A percentile compares a stretch with the other conserved stretches of the same genome.
phyloP scores from a whole-genome alignment of 176 grass and related monocot species.

The Eleusine indica region DNA sequence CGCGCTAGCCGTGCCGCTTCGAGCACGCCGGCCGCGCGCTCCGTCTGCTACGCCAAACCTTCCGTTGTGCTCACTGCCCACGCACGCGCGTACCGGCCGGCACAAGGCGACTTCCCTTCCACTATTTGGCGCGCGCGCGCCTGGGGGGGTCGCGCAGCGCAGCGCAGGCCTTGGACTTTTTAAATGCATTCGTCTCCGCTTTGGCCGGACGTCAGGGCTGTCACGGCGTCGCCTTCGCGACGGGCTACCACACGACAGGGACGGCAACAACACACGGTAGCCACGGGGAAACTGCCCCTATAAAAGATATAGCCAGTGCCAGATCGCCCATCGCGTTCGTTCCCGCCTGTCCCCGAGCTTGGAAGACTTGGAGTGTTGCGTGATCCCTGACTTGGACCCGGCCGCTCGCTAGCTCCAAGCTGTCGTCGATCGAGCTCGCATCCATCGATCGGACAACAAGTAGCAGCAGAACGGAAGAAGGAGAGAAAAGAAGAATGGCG shows the following conservation, averaged over 20 bases:
- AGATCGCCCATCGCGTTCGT: neutral
- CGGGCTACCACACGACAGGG: neutral
- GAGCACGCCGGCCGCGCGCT: too few relatives aligned
- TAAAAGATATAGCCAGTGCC: neutral
- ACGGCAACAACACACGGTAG: neutral
- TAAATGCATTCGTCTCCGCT: too few relatives aligned
- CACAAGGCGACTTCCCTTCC: neutral
- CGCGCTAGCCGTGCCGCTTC: too few relatives aligned
- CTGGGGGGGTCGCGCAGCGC: too few relatives aligned
- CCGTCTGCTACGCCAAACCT: neutral
- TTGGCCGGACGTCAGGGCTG: neutral
- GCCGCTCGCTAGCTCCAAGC: neutral
- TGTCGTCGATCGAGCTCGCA: neutral
- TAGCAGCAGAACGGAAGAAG: neutral
- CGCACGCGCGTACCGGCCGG: neutral
- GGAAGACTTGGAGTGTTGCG: neutral
- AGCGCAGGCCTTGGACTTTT: neutral
- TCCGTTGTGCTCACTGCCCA: neutral
- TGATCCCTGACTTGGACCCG: constrained; percentile 3
- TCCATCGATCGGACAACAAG: too few relatives aligned
- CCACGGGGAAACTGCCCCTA: neutral
- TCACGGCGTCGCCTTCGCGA: constrained; percentile 17
- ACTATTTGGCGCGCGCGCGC: neutral
- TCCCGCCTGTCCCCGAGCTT: neutral
- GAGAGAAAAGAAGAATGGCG: neutral